Evolutionary conservation across 2,329 filamentous ascomycete genomes (phyloP).

Genomic region (Hymenoscyphus fructigenus): DNA sequence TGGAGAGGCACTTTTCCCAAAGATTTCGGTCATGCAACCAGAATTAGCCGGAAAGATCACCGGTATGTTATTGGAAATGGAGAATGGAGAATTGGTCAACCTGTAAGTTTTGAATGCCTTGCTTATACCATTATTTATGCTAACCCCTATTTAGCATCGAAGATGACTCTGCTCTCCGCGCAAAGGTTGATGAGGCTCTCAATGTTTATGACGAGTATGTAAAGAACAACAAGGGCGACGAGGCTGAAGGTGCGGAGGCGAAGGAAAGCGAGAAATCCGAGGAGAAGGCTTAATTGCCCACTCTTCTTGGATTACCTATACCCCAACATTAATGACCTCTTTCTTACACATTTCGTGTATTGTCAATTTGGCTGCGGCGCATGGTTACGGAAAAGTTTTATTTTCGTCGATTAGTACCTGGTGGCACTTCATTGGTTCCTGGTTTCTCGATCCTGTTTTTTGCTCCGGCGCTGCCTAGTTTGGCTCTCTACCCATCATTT

Average conservation of each 20-base stretch:
- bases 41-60: slow-evolving; percentile 99
- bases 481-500: slow-evolving; percentile 23
- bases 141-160: slow-evolving; percentile 64
- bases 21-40: slow-evolving; percentile 92
- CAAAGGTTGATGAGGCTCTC: slow-evolving; percentile 97
- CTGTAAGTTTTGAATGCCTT: slow-evolving; percentile 67
- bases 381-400: slow-evolving; percentile 36
- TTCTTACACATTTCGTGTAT: slow-evolving; percentile 31
- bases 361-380: slow-evolving; percentile 34
- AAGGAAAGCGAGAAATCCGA: slow-evolving; percentile 53
- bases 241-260: slow-evolving; percentile 39
- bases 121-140: slow-evolving; percentile 17
- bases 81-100: slow-evolving; percentile 89
- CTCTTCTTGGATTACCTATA: slow-evolving; percentile 25
- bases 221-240: slow-evolving; percentile 55
- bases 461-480: slow-evolving; percentile 17
- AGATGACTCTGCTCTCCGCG: slow-evolving; percentile 82
- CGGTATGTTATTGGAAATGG: slow-evolving; percentile 99
- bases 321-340: slow-evolving; percentile 21
- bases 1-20: slow-evolving; percentile 96
- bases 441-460: slow-evolving; percentile 17
- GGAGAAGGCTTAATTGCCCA: slow-evolving; percentile 50
- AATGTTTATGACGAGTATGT: slow-evolving; percentile 98
- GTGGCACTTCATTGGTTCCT: slow-evolving; percentile 26
- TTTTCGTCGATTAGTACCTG: slow-evolving; percentile 25